Conservation (phyloP, 768 basidiomycete species). For the Cystobasidium tubakii region DNA sequence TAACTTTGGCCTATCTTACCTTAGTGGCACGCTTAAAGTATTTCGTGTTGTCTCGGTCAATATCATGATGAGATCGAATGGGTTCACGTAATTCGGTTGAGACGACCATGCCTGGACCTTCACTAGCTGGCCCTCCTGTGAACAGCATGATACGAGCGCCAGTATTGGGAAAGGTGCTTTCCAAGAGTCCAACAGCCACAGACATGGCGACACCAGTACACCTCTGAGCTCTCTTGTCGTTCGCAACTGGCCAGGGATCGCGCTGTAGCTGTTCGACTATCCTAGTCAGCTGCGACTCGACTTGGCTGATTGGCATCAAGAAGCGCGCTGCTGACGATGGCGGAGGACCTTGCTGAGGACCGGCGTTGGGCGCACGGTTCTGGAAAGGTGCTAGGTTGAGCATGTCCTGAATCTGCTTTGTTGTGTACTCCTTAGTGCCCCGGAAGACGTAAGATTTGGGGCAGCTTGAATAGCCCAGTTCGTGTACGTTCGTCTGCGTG, state of each 20-base stretch:
- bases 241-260: conserved; percentile 96
- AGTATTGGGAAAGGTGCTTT: conserved; percentile 91
- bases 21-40: conserved; percentile 95
- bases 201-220: conserved; percentile 93
- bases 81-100: conserved; percentile 92
- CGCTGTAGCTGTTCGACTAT: conserved; percentile 79
- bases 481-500: conserved; percentile 86
- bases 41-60: conserved; percentile 91
- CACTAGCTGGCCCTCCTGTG: conserved; percentile 87
- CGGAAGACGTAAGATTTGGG: conserved; percentile 98
- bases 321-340: conserved; percentile 77
- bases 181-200: conserved; percentile 84
- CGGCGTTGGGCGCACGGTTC: conserved; percentile 49
- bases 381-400: conserved; percentile 73
- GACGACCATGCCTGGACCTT: conserved; percentile 95
- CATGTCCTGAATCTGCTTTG: conserved; percentile 98
- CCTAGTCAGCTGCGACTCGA: conserved; percentile 91
- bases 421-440: conserved; percentile 89
- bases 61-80: conserved; percentile 97
- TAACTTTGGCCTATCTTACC: conserved; percentile 53
- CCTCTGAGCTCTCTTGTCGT: conserved; percentile 82
- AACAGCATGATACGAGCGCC: conserved; percentile 96
- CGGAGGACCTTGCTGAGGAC: conserved; percentile 70
- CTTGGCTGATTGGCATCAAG: conserved; percentile 81
- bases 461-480: conserved; percentile 91